Evolutionary conservation across 768 basidiomycete genomes (phyloP), one percentile per base, ranked within the genome.

Genomic region (Termitomyces eurrhizus): DNA sequence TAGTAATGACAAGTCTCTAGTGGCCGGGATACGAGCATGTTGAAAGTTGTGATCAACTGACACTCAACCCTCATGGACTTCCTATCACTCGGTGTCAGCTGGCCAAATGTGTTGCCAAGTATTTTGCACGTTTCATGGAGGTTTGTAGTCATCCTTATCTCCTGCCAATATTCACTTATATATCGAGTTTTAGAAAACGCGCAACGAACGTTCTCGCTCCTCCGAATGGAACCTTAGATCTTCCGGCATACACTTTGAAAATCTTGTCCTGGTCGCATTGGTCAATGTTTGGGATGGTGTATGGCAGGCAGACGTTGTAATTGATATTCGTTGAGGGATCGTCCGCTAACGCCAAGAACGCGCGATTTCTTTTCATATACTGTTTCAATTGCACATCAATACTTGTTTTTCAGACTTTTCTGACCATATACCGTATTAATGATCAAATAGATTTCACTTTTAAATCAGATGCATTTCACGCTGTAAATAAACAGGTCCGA

Each of bases 21-120:
- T 83, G 80, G 81, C 81, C 80, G 16, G 81, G 80, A 12, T 83
- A 82, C 58, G 73, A 73, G 12, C 73, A 78, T 56, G 55, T 79
- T 48, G 70, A 77, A 14, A 78, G 75, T 73, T 62, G 64, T 21
- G 74, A 75, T 29, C 61, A 67, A 29, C 68, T 83, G 21, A 73
- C 76, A 7, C 48, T 80, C 11, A 70, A 69, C 37, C 52, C 67
- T 0, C 57, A 62, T 24, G 59, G 56, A 13, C 70, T 76, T 5
- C 77, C 75, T 0, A 75, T 83, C 18, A 81, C 81, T 3, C 76
- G 82, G 0, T 75, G 72, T 1, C 72, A 78, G 44, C 68, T 83
- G 8, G 82, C 72, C 0, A 68, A 70, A 2, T 66, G 68, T 0
- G 64, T 83, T 21, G 74, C 82, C 0, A 64, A 62, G 21, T 74